Evolutionary conservation across 2,329 filamentous ascomycete species (phyloP), one percentile per base, ranked within the genome.

Genomic region (Neofusicoccum cordaticola): DNA sequence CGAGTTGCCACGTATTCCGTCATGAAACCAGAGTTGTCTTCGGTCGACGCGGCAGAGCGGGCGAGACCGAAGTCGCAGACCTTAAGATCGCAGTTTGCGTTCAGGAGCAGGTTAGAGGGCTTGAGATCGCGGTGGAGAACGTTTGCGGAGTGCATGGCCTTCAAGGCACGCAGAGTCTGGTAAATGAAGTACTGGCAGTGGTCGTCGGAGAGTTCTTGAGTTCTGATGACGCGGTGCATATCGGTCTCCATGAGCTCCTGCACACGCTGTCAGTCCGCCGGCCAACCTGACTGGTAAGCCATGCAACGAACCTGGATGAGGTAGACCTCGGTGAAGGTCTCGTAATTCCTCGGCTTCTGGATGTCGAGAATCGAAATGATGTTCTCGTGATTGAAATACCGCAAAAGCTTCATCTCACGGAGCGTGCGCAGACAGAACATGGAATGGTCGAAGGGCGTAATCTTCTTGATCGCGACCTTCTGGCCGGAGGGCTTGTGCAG

Each of bases 181-280:
- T 99, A 99, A 81, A 99, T 99, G 82, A 99, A 99, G 83, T 99
- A 99, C 80, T 99, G 95, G 86, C 95, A 99, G 80, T 99, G 95
- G 78, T 99, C 95, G 79, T 99, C 95, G 42, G 95, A 98, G 51
- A 99, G 87, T 75, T 99, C 95, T 81, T 99, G 95, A 44, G 95
- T 99, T 71, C 95, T 92, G 75, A 99, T 99, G 70, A 99, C 95
- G 70, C 95, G 88, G 80, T 99, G 95, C 95, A 99, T 99, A 75
- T 99, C 95, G 53, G 95, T 99, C 83, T 99, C 95, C 95, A 99
- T 99, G 73, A 99, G 87, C 80, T 97, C 93, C 92, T 96, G 67
- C 1, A 9, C 31, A 9, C n/a, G 27, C 37, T 42, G 53, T 74
- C 63, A 74, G 67, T 35, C 45, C 47, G 1, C 31, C 11, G 35